Conservation (phyloP, 371 early-diverging fungal genomes). For the Sanchytrium tribonematis region DNA sequence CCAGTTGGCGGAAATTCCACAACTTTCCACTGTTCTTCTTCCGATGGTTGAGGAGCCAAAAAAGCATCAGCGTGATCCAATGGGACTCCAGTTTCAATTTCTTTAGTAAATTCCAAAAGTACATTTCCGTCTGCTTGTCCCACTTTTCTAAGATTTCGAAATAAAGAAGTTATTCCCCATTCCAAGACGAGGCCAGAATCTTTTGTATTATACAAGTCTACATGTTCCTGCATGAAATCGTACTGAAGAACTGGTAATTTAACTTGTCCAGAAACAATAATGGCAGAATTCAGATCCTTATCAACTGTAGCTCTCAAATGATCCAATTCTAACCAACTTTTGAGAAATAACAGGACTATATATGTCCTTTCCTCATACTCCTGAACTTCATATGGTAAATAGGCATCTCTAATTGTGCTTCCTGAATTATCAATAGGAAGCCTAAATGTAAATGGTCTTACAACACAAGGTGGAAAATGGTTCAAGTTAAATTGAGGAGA, state of each 20-base stretch:
- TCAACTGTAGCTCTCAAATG: background rate
- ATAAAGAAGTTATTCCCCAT: background rate
- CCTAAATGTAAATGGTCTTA: background rate
- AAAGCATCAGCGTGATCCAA: background rate
- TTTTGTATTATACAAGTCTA: background rate
- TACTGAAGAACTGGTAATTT: background rate
- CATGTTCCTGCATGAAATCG: background rate
- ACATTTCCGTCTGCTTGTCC: background rate
- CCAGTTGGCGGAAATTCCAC: background rate
- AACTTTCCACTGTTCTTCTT: background rate
- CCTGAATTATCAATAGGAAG: background rate
- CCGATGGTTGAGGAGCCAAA: background rate
- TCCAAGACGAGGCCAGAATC: background rate
- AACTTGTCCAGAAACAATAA: background rate
- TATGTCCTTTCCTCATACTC: background rate
- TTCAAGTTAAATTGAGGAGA: background rate
- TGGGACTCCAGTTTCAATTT: background rate
- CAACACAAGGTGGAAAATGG: background rate
- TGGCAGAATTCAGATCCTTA: background rate
- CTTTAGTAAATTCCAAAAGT: background rate
- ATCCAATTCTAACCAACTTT: background rate
- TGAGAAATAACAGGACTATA: background rate
- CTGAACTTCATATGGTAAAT: background rate
- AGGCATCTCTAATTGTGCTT: background rate
- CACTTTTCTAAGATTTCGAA: background rate